Evolutionary conservation across 75 land plant genomes (phyloP).

Genomic region (Larix kaempferi): DNA sequence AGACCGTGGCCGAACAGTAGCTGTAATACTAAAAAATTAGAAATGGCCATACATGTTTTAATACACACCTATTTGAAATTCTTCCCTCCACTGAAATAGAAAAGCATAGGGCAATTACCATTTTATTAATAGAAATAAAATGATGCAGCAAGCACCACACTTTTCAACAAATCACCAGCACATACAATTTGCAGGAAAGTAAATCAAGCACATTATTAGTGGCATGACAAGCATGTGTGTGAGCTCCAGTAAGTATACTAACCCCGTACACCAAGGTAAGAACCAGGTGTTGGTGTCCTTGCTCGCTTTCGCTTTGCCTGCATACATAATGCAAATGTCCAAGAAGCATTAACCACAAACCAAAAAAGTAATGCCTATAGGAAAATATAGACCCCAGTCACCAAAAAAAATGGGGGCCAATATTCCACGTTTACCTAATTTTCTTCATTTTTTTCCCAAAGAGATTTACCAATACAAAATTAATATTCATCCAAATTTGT

Average conservation of each 20-base stretch:
- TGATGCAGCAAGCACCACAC: background rate
- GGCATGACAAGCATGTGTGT: background rate
- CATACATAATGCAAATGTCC: background rate
- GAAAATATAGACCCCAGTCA: background rate
- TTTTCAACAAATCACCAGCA: background rate
- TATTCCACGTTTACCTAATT: no score
- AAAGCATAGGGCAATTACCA: background rate
- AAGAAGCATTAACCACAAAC: background rate
- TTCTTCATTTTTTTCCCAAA: no score
- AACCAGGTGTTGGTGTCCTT: constrained; percentile 93
- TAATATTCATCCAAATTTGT: no score
- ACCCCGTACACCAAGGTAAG: constrained; percentile 74
- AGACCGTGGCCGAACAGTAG: constrained; percentile 20
- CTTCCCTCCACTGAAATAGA: background rate
- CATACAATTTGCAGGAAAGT: background rate
- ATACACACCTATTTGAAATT: background rate
- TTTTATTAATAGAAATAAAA: background rate
- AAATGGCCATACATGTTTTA: background rate
- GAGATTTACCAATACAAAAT: no score
- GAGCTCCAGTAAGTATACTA: background rate
- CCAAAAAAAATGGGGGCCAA: background rate
- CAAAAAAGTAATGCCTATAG: background rate
- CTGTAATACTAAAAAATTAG: background rate
- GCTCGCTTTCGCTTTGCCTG: constrained; percentile 88
- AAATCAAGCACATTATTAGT: constrained; percentile 23